Evolutionary conservation across 352 stramenopile genomes (phyloP).

Genomic region (Albugo candida): DNA sequence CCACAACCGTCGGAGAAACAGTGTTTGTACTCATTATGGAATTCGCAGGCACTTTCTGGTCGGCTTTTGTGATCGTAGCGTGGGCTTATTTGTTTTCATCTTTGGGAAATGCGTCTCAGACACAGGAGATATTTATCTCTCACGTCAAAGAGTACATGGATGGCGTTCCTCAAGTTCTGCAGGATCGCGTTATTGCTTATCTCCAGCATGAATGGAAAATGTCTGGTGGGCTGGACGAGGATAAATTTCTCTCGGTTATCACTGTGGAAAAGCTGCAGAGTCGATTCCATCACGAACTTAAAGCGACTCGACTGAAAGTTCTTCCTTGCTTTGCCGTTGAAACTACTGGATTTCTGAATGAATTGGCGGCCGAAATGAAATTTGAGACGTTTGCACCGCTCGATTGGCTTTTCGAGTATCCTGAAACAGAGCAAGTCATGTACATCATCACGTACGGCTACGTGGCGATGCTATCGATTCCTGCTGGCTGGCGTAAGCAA

Average conservation of each 20-base stretch:
- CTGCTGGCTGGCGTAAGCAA: background rate
- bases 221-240: constrained; percentile 6
- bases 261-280: constrained; percentile 12
- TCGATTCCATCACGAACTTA: constrained; percentile 10
- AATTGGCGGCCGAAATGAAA: constrained; percentile 10
- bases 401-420: constrained; percentile 14
- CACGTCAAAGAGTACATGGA: constrained; percentile 7
- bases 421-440: constrained; percentile 8
- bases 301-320: constrained; percentile 8
- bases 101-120: constrained; percentile 6
- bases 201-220: constrained; percentile 7
- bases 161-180: background rate
- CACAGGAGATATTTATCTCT: constrained; percentile 15
- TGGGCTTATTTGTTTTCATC: constrained; percentile 14
- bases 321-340: constrained; percentile 10
- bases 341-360: constrained; percentile 14
- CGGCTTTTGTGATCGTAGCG: constrained; percentile 9
- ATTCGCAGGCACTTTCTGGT: constrained; percentile 16
- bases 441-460: constrained; percentile 10
- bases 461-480: constrained; percentile 7
- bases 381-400: constrained; percentile 10
- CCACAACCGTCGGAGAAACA: constrained; percentile 7
- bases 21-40: constrained; percentile 12
- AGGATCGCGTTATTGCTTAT: constrained; percentile 6
- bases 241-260: constrained; percentile 7